Evolutionary conservation across 306 rosid genomes (phyloP).

Genomic region (Erythrophleum fordii): DNA sequence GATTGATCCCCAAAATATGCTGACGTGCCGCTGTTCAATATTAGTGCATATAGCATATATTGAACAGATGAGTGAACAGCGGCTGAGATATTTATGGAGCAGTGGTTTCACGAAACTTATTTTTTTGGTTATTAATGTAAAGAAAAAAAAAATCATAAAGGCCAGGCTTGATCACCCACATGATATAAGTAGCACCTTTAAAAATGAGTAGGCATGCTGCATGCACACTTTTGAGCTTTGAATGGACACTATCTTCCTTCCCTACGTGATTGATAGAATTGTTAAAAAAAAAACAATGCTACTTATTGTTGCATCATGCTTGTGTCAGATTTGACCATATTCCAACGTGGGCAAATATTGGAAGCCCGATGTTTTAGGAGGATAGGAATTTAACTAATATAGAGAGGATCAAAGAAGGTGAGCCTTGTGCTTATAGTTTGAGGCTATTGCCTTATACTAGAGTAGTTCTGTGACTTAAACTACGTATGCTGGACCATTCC

Average conservation of each 20-base stretch:
- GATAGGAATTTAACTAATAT: conserved; percentile 32
- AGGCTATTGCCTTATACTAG: not conserved
- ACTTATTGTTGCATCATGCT: conserved; percentile 13
- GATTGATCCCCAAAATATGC: not conserved
- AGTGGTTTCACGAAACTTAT: not conserved
- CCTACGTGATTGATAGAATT: not conserved
- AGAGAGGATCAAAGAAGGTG: conserved; percentile 30
- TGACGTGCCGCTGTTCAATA: not conserved
- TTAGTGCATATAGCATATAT: not conserved
- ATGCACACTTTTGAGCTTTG: not conserved
- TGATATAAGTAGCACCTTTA: not conserved
- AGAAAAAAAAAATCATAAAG: not conserved
- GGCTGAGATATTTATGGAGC: not conserved
- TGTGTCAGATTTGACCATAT: conserved; percentile 30
- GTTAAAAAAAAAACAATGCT: conserved; percentile 23
- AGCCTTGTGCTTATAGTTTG: conserved; percentile 35
- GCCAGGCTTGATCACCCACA: not conserved
- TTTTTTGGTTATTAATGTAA: not conserved
- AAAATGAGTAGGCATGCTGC: not conserved
- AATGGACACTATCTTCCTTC: not conserved
- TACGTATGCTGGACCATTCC: conserved; percentile 1
- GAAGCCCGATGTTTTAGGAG: conserved; percentile 7
- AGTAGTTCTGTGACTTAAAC: not conserved
- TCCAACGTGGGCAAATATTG: conserved; percentile 1
- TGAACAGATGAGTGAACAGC: not conserved